phyloP scores from a whole-genome alignment of 2,329 filamentous ascomycete species.

The Fusarium globosum region DNA sequence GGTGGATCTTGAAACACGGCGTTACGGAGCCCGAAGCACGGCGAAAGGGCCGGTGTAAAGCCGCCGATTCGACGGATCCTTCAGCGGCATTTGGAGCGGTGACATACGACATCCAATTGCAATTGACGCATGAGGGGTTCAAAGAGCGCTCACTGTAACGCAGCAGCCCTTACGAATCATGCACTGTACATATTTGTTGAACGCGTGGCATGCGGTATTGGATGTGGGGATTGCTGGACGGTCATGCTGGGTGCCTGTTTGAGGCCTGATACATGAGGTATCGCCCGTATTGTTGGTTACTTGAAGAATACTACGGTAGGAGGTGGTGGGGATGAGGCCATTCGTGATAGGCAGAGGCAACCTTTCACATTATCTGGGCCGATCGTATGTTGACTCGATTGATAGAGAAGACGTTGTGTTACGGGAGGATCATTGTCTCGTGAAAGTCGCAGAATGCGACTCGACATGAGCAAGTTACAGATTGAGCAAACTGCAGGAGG shows the following conservation, averaged over 20 bases:
- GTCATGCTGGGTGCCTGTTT: conserved; percentile 6
- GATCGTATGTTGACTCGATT: neutral
- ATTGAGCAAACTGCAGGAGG: conserved; percentile 2
- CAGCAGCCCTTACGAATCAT: conserved; percentile 15
- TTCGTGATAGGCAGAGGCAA: conserved; percentile 1
- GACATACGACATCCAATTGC: neutral
- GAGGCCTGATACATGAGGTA: conserved; percentile 13
- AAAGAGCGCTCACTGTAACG: neutral
- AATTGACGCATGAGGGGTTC: neutral
- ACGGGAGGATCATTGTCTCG: neutral
- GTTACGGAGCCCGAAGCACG: conserved; percentile 15
- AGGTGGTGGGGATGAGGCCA: conserved; percentile 15
- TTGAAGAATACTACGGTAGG: conserved; percentile 18
- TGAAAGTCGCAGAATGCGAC: neutral
- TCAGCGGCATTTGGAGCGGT: neutral
- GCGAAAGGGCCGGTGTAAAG: conserved; percentile 4
- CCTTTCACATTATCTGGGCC: neutral
- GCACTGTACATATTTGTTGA: conserved; percentile 30
- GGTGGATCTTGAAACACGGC: conserved; percentile 34
- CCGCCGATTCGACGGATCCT: conserved; percentile 21
- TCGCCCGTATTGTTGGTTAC: conserved; percentile 12
- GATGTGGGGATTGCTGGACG: conserved; percentile 12
- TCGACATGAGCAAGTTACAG: neutral
- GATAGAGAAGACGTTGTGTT: neutral
- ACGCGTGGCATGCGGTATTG: conserved; percentile 35